phyloP scores from a whole-genome alignment of 345 rosid genomes.

The Aegle marmelos region DNA sequence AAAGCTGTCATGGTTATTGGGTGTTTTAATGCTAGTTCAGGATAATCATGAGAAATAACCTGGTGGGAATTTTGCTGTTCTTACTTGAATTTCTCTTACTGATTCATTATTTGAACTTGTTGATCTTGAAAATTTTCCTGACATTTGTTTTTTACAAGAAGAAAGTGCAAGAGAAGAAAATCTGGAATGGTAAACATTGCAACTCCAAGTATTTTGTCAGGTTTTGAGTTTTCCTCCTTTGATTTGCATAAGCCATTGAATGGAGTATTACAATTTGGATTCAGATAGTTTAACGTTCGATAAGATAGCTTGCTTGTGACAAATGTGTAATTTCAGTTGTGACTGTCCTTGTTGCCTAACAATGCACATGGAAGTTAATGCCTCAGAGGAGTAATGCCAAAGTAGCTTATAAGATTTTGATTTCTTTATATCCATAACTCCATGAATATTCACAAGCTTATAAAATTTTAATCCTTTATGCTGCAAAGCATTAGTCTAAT shows the following conservation, averaged over 20 bases:
- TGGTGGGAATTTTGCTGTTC: not conserved
- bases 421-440: not conserved
- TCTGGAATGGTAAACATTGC: not conserved
- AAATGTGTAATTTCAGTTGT: not conserved
- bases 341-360: not conserved
- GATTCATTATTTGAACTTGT: not conserved
- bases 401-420: not conserved
- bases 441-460: too few relatives aligned
- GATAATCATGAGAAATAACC: not conserved
- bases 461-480: not conserved
- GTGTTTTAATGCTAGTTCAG: not conserved
- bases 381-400: not conserved
- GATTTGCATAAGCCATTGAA: not conserved
- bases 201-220: not conserved
- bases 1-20: not conserved
- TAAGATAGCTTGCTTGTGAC: not conserved
- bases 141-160: not conserved
- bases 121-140: not conserved
- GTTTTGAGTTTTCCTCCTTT: not conserved
- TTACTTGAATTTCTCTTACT: not conserved
- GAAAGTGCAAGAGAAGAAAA: slow-evolving; percentile 1
- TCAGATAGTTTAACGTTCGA: not conserved
- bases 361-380: not conserved
- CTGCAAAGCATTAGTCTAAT: slow-evolving; percentile 15
- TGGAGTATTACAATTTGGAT: not conserved